Evolutionary conservation across 495 filamentous ascomycete species (phyloP).

Genomic region (Penicillium cosmopolitanum): DNA sequence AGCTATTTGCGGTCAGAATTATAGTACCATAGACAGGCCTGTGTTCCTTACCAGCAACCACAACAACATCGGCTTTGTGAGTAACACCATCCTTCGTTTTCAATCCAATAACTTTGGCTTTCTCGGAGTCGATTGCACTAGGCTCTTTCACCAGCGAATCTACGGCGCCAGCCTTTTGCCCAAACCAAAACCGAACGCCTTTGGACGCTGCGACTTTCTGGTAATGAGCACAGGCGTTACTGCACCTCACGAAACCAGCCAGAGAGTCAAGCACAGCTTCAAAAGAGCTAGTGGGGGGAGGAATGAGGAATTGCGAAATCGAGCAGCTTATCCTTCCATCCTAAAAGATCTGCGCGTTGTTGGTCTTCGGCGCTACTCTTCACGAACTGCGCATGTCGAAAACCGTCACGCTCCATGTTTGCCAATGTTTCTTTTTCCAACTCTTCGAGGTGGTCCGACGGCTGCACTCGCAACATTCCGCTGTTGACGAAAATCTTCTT

Average conservation of each 20-base stretch:
- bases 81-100: slow-evolving; percentile 16
- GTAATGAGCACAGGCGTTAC: slow-evolving; percentile 22
- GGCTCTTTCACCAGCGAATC: slow-evolving; percentile 17
- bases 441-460: slow-evolving; percentile 10
- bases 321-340: slow-evolving; percentile 23
- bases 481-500: slow-evolving; percentile 17
- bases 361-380: slow-evolving; percentile 19
- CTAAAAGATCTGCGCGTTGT: slow-evolving; percentile 14
- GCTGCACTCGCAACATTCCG: slow-evolving; percentile 22
- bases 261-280: slow-evolving; percentile 22
- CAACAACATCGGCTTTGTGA: slow-evolving; percentile 18
- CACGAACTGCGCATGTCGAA: slow-evolving; percentile 22
- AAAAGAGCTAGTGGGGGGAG: slow-evolving; percentile 9
- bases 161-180: slow-evolving; percentile 11
- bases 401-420: slow-evolving; percentile 23
- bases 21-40: not conserved
- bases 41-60: slow-evolving; percentile 21
- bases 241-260: slow-evolving; percentile 24
- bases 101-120: slow-evolving; percentile 20
- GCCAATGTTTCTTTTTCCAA: slow-evolving; percentile 21
- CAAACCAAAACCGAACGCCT: slow-evolving; percentile 20
- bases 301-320: slow-evolving; percentile 16
- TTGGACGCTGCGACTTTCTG: slow-evolving; percentile 16
- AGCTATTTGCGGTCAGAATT: slow-evolving; percentile 13
- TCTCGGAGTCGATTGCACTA: slow-evolving; percentile 12